Evolutionary conservation across 192 early-diverging fungal species (phyloP).

Genomic region (Mortierella alpina): DNA sequence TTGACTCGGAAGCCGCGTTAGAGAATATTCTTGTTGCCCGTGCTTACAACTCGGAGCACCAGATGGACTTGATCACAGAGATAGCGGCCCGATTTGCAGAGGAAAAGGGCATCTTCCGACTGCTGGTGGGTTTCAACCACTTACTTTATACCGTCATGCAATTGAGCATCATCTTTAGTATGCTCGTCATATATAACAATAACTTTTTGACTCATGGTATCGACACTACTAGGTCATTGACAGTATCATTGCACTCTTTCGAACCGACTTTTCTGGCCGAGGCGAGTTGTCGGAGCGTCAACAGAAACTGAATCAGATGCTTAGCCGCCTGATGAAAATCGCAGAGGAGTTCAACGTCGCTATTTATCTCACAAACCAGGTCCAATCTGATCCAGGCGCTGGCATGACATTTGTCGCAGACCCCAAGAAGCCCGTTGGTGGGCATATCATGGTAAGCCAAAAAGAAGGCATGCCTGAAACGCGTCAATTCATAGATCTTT

Average conservation of each 20-base stretch:
- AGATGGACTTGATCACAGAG: conserved; percentile 82
- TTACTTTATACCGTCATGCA: background rate
- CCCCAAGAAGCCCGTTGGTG: conserved; percentile 89
- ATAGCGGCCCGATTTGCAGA: conserved; percentile 79
- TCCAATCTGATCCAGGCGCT: conserved; percentile 68
- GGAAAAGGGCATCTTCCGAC: conserved; percentile 66
- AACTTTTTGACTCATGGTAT: background rate
- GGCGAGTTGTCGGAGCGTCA: conserved; percentile 90
- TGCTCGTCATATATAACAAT: background rate
- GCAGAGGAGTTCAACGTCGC: conserved; percentile 90
- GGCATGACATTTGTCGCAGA: conserved; percentile 84
- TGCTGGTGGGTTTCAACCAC: conserved; percentile 54
- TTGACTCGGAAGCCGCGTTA: conserved; percentile 70
- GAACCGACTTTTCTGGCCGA: conserved; percentile 84
- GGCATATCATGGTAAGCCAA: conserved; percentile 73
- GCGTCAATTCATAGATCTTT: background rate
- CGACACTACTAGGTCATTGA: conserved; percentile 67
- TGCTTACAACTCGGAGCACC: conserved; percentile 87
- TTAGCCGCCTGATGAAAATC: conserved; percentile 76
- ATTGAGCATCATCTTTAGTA: background rate
- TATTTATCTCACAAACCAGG: conserved; percentile 84
- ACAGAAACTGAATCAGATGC: conserved; percentile 82
- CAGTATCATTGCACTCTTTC: conserved; percentile 85
- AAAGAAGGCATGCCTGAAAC: conserved; percentile 22
- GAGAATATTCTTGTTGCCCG: conserved; percentile 85